Evolutionary conservation across 352 stramenopile species (phyloP), one percentile per base, ranked within the genome.

Genomic region (Phytophthora syringae): DNA sequence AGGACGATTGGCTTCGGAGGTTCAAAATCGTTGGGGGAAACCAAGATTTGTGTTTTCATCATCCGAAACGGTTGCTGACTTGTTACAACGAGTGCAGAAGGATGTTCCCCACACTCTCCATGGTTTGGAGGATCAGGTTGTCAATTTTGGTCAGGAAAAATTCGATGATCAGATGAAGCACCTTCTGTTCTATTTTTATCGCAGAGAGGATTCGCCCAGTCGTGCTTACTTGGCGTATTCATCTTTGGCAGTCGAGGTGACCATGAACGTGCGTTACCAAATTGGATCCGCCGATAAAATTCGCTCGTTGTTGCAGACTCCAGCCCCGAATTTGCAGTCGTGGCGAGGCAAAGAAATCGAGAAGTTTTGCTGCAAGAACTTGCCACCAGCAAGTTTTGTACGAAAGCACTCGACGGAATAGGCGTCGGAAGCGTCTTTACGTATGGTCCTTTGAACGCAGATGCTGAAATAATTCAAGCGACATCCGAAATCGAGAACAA

Each of bases 401-500:
- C 51, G 49, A 51, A 12, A 55, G 15, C 22, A 45, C 43, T 67
- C 39, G 27, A 58, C 37, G 18, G 18, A 27, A 22, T 5, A 3
- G 20, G 20, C 47, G 18, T 6, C 42, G 51, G 44, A 45, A n/a
- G n/a, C n/a, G n/a, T n/a, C n/a, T n/a, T n/a, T n/a, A n/a, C n/a
- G n/a, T n/a, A n/a, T 32, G 36, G 32, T 24, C 52, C 52, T 12
- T 40, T 62, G 12, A 71, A 68, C 34, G 61, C 56, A 48, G n/a
- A 51, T 3, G 16, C 65, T 25, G 16, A 11, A 58, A 42, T 47
- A 60, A 67, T 72, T 66, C 52, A 73, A 62, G 43, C 49, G 7
- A 40, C 59, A 52, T 64, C 64, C 32, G 63, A 73, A 50, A 74
- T 73, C 40, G 7, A 65, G 25, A 62, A 67, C 53, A n/a, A 67